Evolutionary conservation across 371 early-diverging fungal species (phyloP).

Genomic region (Neoconidiobolus thromboides): DNA sequence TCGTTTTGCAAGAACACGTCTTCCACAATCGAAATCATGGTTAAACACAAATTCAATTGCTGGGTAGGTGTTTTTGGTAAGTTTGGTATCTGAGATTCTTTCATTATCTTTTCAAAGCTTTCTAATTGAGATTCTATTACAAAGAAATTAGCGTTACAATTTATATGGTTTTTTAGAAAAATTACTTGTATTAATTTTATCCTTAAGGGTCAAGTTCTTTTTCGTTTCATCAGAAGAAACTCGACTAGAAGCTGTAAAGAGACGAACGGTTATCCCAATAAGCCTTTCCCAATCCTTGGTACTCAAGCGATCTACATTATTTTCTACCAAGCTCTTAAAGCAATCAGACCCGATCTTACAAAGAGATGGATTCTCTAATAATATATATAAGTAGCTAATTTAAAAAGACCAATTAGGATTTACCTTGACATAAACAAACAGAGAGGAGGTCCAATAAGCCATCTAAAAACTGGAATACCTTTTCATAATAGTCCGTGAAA

Average conservation of each 20-base stretch:
- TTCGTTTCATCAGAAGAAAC: neutral
- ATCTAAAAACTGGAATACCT: conserved; percentile 41
- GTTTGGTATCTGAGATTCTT: neutral
- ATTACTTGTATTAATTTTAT: too few relatives aligned
- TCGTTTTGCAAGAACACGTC: conserved; percentile 37
- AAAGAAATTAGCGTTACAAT: too few relatives aligned
- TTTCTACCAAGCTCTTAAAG: conserved; percentile 67
- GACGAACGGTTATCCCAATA: conserved; percentile 34
- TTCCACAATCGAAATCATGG: conserved; percentile 55
- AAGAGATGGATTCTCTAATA: conserved; percentile 34
- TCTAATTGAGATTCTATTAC: neutral
- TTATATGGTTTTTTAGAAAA: too few relatives aligned
- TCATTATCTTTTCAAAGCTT: neutral
- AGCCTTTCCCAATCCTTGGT: conserved; percentile 46
- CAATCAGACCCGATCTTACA: conserved; percentile 83
- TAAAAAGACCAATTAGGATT: neutral
- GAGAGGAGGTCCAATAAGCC: conserved; percentile 58
- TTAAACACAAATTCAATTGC: conserved; percentile 26
- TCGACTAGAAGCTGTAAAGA: conserved; percentile 28
- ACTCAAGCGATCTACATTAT: conserved; percentile 49
- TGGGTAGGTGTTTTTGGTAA: neutral
- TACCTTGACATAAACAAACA: conserved; percentile 64
- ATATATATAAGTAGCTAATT: too few relatives aligned
- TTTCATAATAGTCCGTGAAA: conserved; percentile 54
- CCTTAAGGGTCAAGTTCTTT: neutral